Evolutionary conservation across 1,139 yeast species (phyloP), one percentile per base, ranked within the genome.

Genomic region (Waltiozyma sp.): DNA sequence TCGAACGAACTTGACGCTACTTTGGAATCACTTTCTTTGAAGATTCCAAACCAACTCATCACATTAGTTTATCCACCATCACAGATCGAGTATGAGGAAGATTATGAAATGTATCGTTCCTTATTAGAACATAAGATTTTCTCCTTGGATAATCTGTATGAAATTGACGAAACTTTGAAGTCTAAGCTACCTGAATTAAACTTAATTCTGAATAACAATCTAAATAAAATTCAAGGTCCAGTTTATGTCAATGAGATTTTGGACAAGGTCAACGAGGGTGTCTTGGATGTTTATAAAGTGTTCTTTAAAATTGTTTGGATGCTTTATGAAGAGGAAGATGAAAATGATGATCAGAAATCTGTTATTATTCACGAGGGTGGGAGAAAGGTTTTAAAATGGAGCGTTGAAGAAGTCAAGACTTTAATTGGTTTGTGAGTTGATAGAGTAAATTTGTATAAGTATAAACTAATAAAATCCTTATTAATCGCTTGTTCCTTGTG

Each of bases 31-130:
- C 71, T 83, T 33, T 72, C 73, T 0, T 59, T 82, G 34, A 65
- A 63, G 23, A 75, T 80, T 44, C 76, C 73, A 49, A 77, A 69
- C 56, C 82, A 80, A 53, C 62, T 82, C 40, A 65, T 79, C 42
- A 78, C 79, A 52, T 78, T 82, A 83, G 80, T 82, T n/a, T 77
- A 76, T 57, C 82, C 84, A 15, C 62, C 79, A 19, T 74, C 69
- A 28, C 70, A 70, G 21, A 62, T 66, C 14, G 59, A 66, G 47
- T 57, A 57, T 44, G 73, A 67, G 23, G 73, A 75, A 45, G 78
- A 73, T 39, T 72, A 60, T 42, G 64, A 61, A 18, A 68, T 80
- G 53, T 83, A 82, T 57, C 68, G 76, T 46, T 83, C 89, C 0
- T 70, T 80, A 13, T 62, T 65, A 2, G 88, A 81, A 50, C 81